A percentile compares a stretch with the other conserved stretches of the same genome.
Evolutionary conservation across 148 eudicot genomes (phyloP).

Genomic region (Diospyros lotus): DNA sequence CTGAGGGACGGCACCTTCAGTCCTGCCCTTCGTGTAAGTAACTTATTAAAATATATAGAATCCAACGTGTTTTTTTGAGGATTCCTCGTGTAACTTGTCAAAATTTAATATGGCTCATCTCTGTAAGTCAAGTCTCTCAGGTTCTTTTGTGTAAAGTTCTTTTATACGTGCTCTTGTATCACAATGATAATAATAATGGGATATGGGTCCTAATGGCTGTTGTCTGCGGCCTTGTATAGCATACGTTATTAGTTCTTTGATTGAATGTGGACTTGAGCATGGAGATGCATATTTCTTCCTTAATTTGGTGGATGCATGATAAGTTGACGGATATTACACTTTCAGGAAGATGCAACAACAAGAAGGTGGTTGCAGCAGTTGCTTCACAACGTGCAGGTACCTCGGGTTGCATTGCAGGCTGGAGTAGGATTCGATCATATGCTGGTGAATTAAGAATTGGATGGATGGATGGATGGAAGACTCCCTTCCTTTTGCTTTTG

Average conservation of each 20-base stretch:
- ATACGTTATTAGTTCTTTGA: too few relatives aligned
- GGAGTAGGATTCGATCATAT: slow-evolving; percentile 77
- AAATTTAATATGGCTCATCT: background rate
- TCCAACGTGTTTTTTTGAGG: background rate
- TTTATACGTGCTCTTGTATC: too few relatives aligned
- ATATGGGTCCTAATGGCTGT: too few relatives aligned
- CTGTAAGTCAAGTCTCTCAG: too few relatives aligned
- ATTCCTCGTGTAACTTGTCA: background rate
- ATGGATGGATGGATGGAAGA: background rate
- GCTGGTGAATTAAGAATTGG: slow-evolving; percentile 26
- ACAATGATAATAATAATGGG: too few relatives aligned
- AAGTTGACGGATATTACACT: slow-evolving; percentile 3
- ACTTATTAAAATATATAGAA: background rate
- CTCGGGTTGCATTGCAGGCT: slow-evolving; percentile 52
- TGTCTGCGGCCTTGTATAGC: too few relatives aligned
- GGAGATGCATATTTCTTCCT: too few relatives aligned
- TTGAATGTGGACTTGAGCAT: too few relatives aligned
- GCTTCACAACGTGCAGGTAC: slow-evolving; percentile 68
- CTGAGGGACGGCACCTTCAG: slow-evolving; percentile 74
- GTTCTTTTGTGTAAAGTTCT: too few relatives aligned
- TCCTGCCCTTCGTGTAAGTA: slow-evolving; percentile 72
- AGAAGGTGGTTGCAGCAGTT: slow-evolving; percentile 86
- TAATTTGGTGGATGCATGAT: too few relatives aligned
- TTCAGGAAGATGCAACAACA: slow-evolving; percentile 91
- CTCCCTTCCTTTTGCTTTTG: too few relatives aligned